Percentiles rank a stretch among this genome's conserved stretches.
Conservation (phyloP, 202 grass and related monocot genomes). For the Dendrocalamus latiflorus region DNA sequence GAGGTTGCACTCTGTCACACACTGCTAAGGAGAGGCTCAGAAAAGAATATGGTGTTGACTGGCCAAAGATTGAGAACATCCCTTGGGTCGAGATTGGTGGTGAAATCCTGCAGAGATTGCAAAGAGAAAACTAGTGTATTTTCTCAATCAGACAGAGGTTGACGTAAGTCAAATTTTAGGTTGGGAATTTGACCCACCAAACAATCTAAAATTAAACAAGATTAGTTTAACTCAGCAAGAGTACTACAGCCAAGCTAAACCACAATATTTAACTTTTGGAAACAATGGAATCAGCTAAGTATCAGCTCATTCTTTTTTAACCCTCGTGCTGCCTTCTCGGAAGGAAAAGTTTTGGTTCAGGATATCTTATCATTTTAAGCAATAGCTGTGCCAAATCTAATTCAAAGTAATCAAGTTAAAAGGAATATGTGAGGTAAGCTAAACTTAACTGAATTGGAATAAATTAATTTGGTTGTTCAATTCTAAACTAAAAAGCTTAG, state of each 20-base stretch:
- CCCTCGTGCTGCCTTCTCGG: neutral
- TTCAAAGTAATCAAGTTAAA: constrained; percentile 1
- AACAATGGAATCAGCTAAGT: neutral
- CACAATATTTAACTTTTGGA: neutral
- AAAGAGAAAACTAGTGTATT: neutral
- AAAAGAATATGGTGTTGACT: constrained; percentile 30
- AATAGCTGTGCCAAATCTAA: neutral
- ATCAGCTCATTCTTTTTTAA: neutral
- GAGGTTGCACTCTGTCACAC: constrained; percentile 46
- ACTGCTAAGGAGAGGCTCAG: constrained; percentile 30
- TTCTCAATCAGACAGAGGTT: neutral
- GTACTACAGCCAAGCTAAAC: neutral
- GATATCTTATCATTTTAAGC: neutral
- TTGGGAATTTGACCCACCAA: neutral
- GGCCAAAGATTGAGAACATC: neutral
- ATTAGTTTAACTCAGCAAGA: neutral
- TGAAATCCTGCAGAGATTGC: too few relatives aligned
- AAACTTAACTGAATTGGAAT: neutral
- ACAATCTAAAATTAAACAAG: neutral
- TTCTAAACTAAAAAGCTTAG: neutral
- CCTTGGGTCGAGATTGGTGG: too few relatives aligned
- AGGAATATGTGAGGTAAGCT: neutral
- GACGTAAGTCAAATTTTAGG: neutral
- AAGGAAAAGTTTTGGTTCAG: neutral
- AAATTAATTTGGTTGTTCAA: neutral